Evolutionary conservation across 1,139 yeast genomes (phyloP), one percentile per base, ranked within the genome.

Genomic region (Zygosaccharomyces sapae): DNA sequence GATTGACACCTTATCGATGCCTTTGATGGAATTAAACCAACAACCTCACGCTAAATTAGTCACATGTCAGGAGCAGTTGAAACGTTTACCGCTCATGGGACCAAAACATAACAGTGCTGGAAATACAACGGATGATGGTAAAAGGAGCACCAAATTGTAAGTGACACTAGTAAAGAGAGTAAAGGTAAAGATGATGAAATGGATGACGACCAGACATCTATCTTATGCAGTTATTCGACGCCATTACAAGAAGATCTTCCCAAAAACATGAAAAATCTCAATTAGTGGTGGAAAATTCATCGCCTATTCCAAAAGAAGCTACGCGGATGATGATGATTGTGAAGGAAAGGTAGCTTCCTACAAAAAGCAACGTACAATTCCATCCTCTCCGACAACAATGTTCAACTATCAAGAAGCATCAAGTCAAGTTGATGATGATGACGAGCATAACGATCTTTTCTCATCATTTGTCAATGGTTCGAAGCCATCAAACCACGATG

Each of bases 381-480:
- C 68, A 6, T 64, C 68, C 2, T 63, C 67, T 4, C 68, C 68
- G 6, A 56, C 60, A 9, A 59, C 59, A 41, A 59, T 62, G 57
- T 63, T 57, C 41, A 57, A 50, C 25, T 61, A 62, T 38, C 54
- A 55, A 22, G 54, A 50, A n/a, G 13, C 40, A 16, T 46, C 52
- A 4, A 45, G 49, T 33, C 42, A 34, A 16, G 45, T 43, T 19
- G 50, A 46, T 18, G 30, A 12, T 27, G 30, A 27, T 1, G 30
- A 4, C 18, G 50, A 37, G 10, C 39, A 46, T 13, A 46, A 50
- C 29, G 53, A 50, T 22, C 43, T 48, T 20, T 51, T 50, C 39
- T 51, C 55, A 6, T 51, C 57, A n/a, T 74, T 78, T 46, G 74
- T 73, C 50, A 74, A 67, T 43, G 57, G 47, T 7, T 43, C 47